Evolutionary conservation across 805 yeast genomes (phyloP), one percentile per base, ranked within the genome.

Genomic region (Wickerhamiella sergipiensis): DNA sequence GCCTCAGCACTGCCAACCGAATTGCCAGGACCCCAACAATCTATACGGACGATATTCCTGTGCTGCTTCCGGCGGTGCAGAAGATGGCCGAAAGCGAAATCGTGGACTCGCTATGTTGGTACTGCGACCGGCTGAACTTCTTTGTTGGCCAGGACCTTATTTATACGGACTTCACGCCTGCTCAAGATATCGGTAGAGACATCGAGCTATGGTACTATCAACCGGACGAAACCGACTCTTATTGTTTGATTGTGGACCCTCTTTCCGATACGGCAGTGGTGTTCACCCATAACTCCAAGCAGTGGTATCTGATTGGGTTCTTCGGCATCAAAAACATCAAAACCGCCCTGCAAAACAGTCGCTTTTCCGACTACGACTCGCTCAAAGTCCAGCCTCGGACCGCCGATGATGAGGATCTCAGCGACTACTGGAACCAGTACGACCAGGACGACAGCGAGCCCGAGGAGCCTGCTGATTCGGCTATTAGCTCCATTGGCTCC

Each of bases 261-360:
- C 51, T 49, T 23, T 26, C 36, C 8, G 54, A 42, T 18, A 45
- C 29, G 18, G 57, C 48, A 1, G 52, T 52, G 9, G 46, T 55
- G 3, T 52, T 51, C 46, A 49, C 55, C 2, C 48, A 49, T 18
- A 45, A 50, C 17, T 53, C 51, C 19, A 46, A 43, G 1, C 31
- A 52, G 1, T 58, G 61, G 61, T 54, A 49, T 26, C 24, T 58
- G 18, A 48, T 57, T n/a, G 61, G 58, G 13, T 36, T 52, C 3
- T 50, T 55, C 22, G 22, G 52, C 5, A 12, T 53, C 10, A 43
- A 12, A 15, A 26, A 47, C 19, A 15, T 36, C 19, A 13, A 10
- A 23, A 19, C 12, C n/a, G 18, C 9, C 19, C 19, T 43, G 31
- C 33, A 21, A 10, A 9, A 43, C 5, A 24, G 33, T 18, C 19